Percentiles rank a stretch among this genome's conserved stretches.
Conservation (phyloP, 139 green algal species). For the Coccomyxa sp. region DNA sequence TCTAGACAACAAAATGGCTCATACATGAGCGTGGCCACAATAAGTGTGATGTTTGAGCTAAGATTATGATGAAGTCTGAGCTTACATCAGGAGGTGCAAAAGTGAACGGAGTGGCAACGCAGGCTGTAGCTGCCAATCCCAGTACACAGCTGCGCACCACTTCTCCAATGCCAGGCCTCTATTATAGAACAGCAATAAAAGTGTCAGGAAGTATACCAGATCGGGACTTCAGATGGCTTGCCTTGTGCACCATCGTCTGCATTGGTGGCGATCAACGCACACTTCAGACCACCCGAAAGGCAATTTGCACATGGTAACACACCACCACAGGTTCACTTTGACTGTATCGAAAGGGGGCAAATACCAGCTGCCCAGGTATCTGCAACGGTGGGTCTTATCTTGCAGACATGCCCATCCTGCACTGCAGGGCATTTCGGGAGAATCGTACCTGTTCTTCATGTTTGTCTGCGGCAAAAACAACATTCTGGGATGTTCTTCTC, state of each 20-base stretch:
- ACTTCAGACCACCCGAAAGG: neutral
- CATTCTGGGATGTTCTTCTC: neutral
- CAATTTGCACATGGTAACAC: neutral
- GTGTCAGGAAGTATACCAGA: neutral
- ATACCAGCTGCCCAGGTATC: neutral
- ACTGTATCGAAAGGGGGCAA: neutral
- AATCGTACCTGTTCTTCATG: neutral
- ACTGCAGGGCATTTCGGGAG: too few species aligned
- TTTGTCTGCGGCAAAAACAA: neutral
- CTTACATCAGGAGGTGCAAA: conserved; percentile 9
- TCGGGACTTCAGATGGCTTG: neutral
- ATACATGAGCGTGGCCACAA: neutral
- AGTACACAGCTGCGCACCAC: conserved; percentile 7
- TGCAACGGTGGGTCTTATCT: neutral
- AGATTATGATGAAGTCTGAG: neutral
- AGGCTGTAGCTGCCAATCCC: conserved; percentile 12
- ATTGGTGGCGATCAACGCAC: neutral
- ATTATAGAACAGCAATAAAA: neutral
- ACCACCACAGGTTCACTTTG: neutral
- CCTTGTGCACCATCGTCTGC: neutral
- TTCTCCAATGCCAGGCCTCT: neutral
- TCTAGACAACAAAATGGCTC: neutral
- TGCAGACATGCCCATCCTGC: neutral
- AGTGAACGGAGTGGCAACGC: conserved; percentile 1
- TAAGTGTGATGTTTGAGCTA: neutral